Evolutionary conservation across 805 yeast genomes (phyloP).

Genomic region (Babjeviella inositovora): DNA sequence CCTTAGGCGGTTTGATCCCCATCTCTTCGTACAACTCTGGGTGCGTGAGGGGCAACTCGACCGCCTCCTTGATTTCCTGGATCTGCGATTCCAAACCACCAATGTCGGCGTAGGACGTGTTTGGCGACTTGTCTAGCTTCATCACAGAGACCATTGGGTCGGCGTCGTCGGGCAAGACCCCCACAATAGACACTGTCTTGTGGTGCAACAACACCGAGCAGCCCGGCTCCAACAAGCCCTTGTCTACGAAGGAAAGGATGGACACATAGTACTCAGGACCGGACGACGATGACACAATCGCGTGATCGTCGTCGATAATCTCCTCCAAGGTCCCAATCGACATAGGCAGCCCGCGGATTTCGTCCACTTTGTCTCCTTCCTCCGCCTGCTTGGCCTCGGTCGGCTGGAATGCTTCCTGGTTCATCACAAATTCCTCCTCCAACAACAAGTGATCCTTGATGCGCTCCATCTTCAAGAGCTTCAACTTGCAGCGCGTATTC

Average conservation of each 20-base stretch:
- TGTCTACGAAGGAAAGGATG: conserved; percentile 91
- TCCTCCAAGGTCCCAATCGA: conserved; percentile 94
- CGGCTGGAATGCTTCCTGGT: conserved; percentile 89
- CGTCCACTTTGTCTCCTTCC: conserved; percentile 90
- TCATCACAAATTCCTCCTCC: conserved; percentile 92
- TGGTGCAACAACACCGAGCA: conserved; percentile 92
- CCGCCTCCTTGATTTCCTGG: conserved; percentile 95
- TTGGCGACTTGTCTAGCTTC: conserved; percentile 96
- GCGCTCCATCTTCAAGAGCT: conserved; percentile 82
- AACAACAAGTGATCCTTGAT: conserved; percentile 89
- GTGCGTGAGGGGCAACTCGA: conserved; percentile 88
- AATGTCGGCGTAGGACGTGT: conserved; percentile 91
- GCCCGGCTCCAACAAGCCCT: conserved; percentile 91
- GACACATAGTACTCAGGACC: conserved; percentile 97
- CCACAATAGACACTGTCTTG: conserved; percentile 91
- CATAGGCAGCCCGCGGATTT: conserved; percentile 91
- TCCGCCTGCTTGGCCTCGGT: conserved; percentile 94
- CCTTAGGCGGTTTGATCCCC: conserved; percentile 98
- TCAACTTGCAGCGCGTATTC: conserved; percentile 84
- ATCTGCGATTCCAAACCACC: conserved; percentile 95
- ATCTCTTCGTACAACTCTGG: conserved; percentile 95
- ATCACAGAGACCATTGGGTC: conserved; percentile 96
- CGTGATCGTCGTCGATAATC: conserved; percentile 96
- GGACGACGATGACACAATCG: conserved; percentile 88
- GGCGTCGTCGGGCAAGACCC: conserved; percentile 94